Percentiles rank a stretch among this genome's conserved stretches.
phyloP scores from a whole-genome alignment of 495 filamentous ascomycete genomes.

The Xylaria nigripes region DNA sequence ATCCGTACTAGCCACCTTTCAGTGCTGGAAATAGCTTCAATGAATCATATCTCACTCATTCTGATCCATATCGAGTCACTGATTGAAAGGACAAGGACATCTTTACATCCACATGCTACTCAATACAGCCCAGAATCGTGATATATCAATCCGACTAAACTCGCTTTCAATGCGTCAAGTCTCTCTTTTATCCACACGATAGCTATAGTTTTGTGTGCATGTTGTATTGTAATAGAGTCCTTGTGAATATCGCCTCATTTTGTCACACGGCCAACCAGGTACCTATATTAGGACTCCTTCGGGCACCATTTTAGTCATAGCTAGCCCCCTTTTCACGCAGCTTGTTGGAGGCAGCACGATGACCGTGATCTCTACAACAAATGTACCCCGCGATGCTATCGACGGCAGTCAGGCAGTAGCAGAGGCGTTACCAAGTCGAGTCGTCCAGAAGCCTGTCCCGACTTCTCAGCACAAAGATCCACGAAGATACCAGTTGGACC shows the following conservation, averaged over 20 bases:
- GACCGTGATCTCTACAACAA: constrained; percentile 22
- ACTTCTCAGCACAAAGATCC: constrained; percentile 58
- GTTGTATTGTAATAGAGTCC: not conserved
- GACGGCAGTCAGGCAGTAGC: constrained; percentile 33
- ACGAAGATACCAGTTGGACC: constrained; percentile 66
- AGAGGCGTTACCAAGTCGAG: constrained; percentile 34
- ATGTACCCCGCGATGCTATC: constrained; percentile 15
- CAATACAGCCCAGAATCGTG: not conserved
- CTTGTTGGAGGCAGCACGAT: not conserved
- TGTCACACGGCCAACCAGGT: not conserved
- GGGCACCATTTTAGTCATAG: not conserved
- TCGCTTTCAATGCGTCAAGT: too few species aligned
- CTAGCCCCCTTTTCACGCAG: not conserved
- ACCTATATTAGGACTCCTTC: not conserved
- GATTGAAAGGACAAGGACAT: too few species aligned
- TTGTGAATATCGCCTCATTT: too few species aligned
- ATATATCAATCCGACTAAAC: not conserved
- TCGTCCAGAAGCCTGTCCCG: constrained; percentile 58
- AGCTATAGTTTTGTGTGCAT: not conserved
- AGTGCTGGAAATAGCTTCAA: constrained; percentile 2
- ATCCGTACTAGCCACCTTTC: not conserved
- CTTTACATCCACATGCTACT: too few species aligned
- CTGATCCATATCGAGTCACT: constrained; percentile 1
- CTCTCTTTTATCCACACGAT: not conserved
- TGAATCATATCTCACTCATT: constrained; percentile 12